Conservation (phyloP, 2,329 filamentous ascomycete genomes). For the Dactylellina haptotyla region DNA sequence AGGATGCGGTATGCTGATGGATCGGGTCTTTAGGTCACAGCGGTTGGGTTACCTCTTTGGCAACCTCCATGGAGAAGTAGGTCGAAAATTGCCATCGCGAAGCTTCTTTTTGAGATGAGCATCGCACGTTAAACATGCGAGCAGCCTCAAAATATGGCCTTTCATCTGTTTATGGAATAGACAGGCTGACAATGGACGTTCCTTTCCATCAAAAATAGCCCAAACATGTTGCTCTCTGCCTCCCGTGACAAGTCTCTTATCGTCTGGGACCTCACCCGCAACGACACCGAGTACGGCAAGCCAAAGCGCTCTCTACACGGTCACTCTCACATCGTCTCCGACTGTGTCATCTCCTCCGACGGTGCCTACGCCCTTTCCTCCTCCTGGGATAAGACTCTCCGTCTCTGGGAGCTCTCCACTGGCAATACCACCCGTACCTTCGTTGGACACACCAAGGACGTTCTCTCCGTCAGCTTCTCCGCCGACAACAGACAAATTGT, state of each 20-base stretch:
- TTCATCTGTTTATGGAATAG: neutral
- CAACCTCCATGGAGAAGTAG: conserved; percentile 58
- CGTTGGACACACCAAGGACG: conserved; percentile 47
- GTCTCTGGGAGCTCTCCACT: conserved; percentile 64
- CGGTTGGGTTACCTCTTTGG: conserved; percentile 58
- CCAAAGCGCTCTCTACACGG: conserved; percentile 98
- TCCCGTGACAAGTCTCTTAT: conserved; percentile 99
- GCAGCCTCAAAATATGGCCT: neutral
- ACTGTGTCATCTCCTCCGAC: conserved; percentile 76
- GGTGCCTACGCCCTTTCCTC: conserved; percentile 61
- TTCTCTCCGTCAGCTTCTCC: conserved; percentile 55
- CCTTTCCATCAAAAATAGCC: conserved; percentile 62
- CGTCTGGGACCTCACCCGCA: conserved; percentile 99
- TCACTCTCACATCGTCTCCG: conserved; percentile 99
- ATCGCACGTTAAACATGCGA: neutral
- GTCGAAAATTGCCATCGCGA: conserved; percentile 13
- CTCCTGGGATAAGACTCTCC: conserved; percentile 52
- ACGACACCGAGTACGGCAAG: conserved; percentile 94
- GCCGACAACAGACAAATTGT: conserved; percentile 54
- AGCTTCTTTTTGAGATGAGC: neutral
- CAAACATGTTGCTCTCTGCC: conserved; percentile 99
- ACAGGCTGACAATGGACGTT: conserved; percentile 63
- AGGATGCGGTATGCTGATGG: conserved; percentile 53
- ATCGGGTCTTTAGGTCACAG: conserved; percentile 56
- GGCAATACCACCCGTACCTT: conserved; percentile 77